These are phyloP conservation scores for Nevesoporus exiguus DNA, from an alignment of 768 basidiomycete genomes.

Conservation along the genomic window DNA sequence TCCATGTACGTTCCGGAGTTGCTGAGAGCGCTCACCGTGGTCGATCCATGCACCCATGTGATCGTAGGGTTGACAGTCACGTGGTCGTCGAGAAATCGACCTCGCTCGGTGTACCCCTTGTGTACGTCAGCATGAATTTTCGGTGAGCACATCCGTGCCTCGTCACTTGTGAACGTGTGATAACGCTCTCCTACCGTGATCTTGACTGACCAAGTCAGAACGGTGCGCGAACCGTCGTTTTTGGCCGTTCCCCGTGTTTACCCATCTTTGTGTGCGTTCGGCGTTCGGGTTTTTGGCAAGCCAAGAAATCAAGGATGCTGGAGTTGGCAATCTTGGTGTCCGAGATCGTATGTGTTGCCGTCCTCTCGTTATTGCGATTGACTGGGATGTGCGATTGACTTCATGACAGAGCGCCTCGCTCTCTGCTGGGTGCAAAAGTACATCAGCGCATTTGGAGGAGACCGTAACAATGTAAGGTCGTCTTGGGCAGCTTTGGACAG, in stretches of 20 bases:
- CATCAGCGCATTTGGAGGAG: slow-evolving; percentile 59
- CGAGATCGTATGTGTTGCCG: slow-evolving; percentile 36
- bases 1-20: not conserved
- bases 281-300: slow-evolving; percentile 42
- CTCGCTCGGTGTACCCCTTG: slow-evolving; percentile 29
- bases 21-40: no score
- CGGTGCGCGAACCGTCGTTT: slow-evolving; percentile 1
- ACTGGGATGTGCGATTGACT: not conserved
- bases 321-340: slow-evolving; percentile 47
- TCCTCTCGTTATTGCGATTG: not conserved
- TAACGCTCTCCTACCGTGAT: no score
- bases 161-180: not conserved
- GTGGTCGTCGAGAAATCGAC: slow-evolving; percentile 34
- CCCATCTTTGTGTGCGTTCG: not conserved
- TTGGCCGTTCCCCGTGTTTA: not conserved
- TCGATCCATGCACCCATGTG: not conserved
- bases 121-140: slow-evolving; percentile 42
- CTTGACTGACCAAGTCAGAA: not conserved
- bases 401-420: slow-evolving; percentile 34
- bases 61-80: slow-evolving; percentile 9
- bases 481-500: not conserved
- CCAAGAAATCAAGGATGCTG: slow-evolving; percentile 37
- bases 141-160: slow-evolving; percentile 26
- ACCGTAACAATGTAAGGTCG: slow-evolving; percentile 34
- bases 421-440: slow-evolving; percentile 58